Evolutionary conservation across 371 early-diverging fungal species (phyloP), one percentile per base, ranked within the genome.

Genomic region (Circinella minor): DNA sequence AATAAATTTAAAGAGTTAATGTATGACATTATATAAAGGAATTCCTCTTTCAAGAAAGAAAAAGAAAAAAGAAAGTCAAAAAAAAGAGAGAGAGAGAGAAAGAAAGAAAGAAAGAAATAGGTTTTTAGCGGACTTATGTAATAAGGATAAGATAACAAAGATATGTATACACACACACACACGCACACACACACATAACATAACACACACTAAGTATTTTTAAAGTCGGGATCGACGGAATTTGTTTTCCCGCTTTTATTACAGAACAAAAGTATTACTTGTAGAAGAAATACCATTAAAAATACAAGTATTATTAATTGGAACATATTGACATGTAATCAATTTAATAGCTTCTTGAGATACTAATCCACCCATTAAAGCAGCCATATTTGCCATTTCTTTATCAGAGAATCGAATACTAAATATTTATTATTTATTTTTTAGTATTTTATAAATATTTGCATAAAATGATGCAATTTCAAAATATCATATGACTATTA

Each of bases 301-400:
- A 17, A 98, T 78, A 64, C 90, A 87, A 0, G 93, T 91, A 74
- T 95, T 94, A 81, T 93, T 87, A 72, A 95, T 77, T 3, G 98
- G 98, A 54, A 95, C 88, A 76, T 98, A 98, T 77, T 95, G 95
- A 54, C 86, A 84, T 0, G 99, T 98, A 60, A 97, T 87, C 63
- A 98, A 72, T 80, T 98, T 98, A 84, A 97, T 96, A 43, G 89
- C 83, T 78, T 98, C 99, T 74, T 98, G 98, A 11, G 96, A 86
- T n/a, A 89, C 94, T 20, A 97, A 79, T n/a, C 98, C 99, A 61
- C 98, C 99, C 67, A 93, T 77, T n/a, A 96, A 72, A 11, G 96
- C 91, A 0, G 96, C 93, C 60, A 94, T 89, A 76, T 90, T 93
- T 69, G 94, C 93, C 14, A 94, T 80, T 72, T 96, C 93, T 46